Evolutionary conservation across 352 stramenopile species (phyloP).

Genomic region (Aphanomyces astaci): DNA sequence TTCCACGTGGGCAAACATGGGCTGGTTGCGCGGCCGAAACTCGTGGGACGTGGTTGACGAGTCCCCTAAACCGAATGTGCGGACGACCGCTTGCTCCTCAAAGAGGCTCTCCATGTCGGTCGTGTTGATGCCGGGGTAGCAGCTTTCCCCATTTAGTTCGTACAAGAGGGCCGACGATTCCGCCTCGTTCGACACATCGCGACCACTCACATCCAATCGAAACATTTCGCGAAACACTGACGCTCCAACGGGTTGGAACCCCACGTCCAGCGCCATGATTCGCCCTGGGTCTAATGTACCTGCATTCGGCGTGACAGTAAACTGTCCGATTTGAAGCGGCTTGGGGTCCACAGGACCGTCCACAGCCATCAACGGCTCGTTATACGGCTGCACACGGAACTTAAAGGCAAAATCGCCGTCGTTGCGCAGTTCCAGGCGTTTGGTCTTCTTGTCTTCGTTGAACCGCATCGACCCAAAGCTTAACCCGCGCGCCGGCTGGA

Average conservation of each 20-base stretch:
- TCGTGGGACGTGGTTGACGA: no score
- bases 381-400: constrained; percentile 46
- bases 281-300: constrained; percentile 81
- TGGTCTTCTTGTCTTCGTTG: constrained; percentile 64
- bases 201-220: constrained; percentile 66
- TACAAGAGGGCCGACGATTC: constrained; percentile 54
- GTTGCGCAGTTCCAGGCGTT: constrained; percentile 87
- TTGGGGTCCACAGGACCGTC: constrained; percentile 34
- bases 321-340: constrained; percentile 61
- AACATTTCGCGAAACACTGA: constrained; percentile 64
- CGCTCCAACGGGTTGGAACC: constrained; percentile 73
- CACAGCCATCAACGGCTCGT: constrained; percentile 28
- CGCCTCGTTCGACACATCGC: constrained; percentile 39
- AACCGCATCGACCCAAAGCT: constrained; percentile 91
- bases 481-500: constrained; percentile 85
- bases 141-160: constrained; percentile 88
- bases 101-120: constrained; percentile 89
- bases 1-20: constrained; percentile 77
- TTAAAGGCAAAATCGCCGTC: constrained; percentile 91
- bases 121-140: constrained; percentile 87
- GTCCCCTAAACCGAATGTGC: constrained; percentile 50
- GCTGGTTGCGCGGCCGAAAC: constrained; percentile 10
- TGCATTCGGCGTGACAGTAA: constrained; percentile 62
- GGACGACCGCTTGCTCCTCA: constrained; percentile 91
- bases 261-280: constrained; percentile 57